Base-by-base conservation (phyloP, 176 grass and related monocot genomes). In the Cenchrus fungigraminus region DNA sequence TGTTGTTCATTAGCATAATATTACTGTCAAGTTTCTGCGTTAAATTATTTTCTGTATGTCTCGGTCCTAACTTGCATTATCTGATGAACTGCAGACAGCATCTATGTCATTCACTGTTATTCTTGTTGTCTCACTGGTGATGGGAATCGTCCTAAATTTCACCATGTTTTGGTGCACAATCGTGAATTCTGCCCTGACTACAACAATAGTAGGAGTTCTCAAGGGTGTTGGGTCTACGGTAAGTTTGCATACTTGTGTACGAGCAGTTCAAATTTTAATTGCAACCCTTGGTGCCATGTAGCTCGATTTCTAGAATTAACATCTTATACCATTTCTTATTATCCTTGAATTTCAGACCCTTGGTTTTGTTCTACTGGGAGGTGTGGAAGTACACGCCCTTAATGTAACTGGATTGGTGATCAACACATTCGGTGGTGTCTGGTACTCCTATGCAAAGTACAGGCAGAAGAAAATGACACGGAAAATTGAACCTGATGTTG, bases 141-240 rank as follows among this genome's bases (percentile, higher is more conserved):
- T 98, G 96, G 93, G 93, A 34, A 95, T 98, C 29, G 64, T 87
- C 69, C 89, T 98, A 12, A 98, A 98, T 78, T 98, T 76, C 77
- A 98, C 96, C 34, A 98, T 98, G 96, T 98, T 98, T 47, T 93
- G 88, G 89, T 98, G 96, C 89, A 98, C 96, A 2, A 90, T 98
- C 10, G 93, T 98, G 49, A 98, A 98, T 82, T 98, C 96, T 56
- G 96, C 96, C 55, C 87, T 98, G 42, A 98, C 96, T 12, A 98
- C 96, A 34, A 98, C 96, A 66, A 95, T 98, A 82, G 93, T 98
- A 25, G 96, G 96, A 62, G 96, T 98, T 81, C 96, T 98, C 22
- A 98, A 98, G 86, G 96, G 96, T 7, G 96, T 98, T 0, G 96
- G 87, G 0, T 98, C 96, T 20, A 95, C 96, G 7, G 96, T 98